phyloP scores from a whole-genome alignment of 345 rosid species.

The Raphanus sativus region DNA sequence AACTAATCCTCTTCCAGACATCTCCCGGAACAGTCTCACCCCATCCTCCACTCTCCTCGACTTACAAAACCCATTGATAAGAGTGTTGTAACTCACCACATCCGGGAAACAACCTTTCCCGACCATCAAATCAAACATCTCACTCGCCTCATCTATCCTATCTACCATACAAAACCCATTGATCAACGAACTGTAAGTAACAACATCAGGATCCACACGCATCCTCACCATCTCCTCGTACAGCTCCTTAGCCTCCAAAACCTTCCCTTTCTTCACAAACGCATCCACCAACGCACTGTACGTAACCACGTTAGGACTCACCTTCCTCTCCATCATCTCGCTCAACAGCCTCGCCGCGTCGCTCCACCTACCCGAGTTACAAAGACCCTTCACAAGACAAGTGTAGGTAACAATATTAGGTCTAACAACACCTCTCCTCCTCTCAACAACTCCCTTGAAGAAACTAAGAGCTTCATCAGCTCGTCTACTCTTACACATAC shows the following conservation, averaged over 20 bases:
- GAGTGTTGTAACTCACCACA: neutral
- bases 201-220: neutral
- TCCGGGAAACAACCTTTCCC: neutral
- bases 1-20: neutral
- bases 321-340: neutral
- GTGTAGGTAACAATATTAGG: neutral
- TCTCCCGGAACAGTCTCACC: neutral
- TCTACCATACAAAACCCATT: neutral
- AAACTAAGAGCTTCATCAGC: neutral
- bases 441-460: neutral
- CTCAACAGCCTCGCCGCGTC: neutral
- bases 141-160: neutral
- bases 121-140: neutral
- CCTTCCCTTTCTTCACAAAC: neutral
- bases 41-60: neutral
- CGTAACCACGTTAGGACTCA: neutral
- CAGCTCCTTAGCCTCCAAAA: neutral
- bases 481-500: neutral
- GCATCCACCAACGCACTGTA: neutral
- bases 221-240: neutral
- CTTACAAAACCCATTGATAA: neutral
- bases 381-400: neutral
- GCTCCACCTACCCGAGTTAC: neutral
- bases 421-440: neutral
- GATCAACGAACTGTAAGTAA: neutral